Evolutionary conservation across 768 basidiomycete genomes (phyloP), one percentile per base, ranked within the genome.

Genomic region (Collybia sordida): DNA sequence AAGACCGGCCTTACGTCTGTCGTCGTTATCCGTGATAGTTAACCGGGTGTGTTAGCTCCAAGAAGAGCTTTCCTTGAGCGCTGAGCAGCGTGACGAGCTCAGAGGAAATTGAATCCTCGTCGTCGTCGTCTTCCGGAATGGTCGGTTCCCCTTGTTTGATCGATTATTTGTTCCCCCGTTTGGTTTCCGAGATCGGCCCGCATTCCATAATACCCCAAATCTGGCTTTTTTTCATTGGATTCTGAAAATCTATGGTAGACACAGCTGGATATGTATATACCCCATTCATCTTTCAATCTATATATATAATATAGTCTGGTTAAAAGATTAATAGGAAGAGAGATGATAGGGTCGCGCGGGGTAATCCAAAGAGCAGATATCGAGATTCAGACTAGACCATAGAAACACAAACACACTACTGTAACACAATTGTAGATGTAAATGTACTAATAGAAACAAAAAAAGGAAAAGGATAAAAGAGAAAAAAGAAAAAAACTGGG

Each of bases 231-330:
- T 57, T 55, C 52, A 55, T 49, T n/a, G n/a, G n/a, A 31, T 31
- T 11, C 5, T 31, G 31, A 31, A 31, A 31, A 31, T 31, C 27
- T 27, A 11, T 27, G 11, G 27, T 5, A 11, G 5, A 11, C 5
- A 14, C 9, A 4, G 9, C 14, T 31, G 9, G 11, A 11, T 6
- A 3, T 12, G 31, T 56, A 59, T 59, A 50, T 60, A 54, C 53
- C 64, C 64, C 64, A 64, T 62, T 64, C 63, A 59, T 59, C 60
- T 44, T 62, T 58, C 43, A 45, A 45, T 56, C 45, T 51, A 51
- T 42, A 52, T 46, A n/a, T n/a, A n/a, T n/a, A n/a, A n/a, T n/a
- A n/a, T n/a, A n/a, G n/a, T n/a, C n/a, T n/a, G n/a, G n/a, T n/a
- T n/a, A n/a, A n/a, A n/a, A n/a, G n/a, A n/a, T n/a, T n/a, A n/a